phyloP scores from a whole-genome alignment of 345 rosid species.

The Cardamine resedifolia region DNA sequence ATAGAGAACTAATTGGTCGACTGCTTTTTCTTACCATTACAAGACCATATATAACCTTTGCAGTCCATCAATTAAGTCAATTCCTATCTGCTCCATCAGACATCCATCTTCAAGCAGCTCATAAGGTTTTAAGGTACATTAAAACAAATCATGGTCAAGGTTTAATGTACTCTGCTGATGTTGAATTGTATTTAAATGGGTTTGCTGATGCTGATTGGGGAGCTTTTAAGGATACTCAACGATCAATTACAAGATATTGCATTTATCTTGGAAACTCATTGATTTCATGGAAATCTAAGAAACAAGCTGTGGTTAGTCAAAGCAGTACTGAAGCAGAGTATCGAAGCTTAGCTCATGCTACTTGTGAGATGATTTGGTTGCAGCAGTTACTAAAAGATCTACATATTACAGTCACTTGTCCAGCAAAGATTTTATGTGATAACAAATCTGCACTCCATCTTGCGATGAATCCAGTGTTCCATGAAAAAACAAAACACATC shows the following conservation, averaged over 20 bases:
- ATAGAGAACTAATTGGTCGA: background rate
- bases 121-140: background rate
- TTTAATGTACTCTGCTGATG: background rate
- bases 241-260: background rate
- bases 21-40: background rate
- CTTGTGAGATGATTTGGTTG: background rate
- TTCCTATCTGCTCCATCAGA: background rate
- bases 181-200: background rate
- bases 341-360: background rate
- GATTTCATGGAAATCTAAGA: too few relatives aligned
- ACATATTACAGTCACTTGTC: fast-evolving
- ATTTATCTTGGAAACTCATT: background rate
- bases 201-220: conserved; percentile 8
- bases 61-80: background rate
- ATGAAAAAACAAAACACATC: background rate
- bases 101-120: too few relatives aligned
- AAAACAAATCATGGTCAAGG: background rate
- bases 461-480: background rate
- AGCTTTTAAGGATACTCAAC: background rate
- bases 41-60: background rate
- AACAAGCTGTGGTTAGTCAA: too few relatives aligned
- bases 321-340: background rate
- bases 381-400: background rate
- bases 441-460: background rate
- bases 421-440: background rate